Evolutionary conservation across 345 rosid genomes (phyloP).

Genomic region (Linum usitatissimum): DNA sequence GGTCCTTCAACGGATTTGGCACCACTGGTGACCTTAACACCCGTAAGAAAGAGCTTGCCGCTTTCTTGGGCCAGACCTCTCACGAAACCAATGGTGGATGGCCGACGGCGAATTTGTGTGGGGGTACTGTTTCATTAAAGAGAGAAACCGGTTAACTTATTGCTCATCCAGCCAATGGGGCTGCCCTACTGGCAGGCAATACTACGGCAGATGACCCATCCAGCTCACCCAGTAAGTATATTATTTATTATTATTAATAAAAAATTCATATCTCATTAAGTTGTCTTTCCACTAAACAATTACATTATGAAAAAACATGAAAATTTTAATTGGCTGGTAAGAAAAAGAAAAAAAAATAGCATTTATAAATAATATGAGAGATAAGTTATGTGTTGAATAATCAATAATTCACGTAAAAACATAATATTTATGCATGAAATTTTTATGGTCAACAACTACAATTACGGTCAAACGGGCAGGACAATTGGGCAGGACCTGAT

Average conservation of each 20-base stretch:
- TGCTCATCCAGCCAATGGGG: slow-evolving; percentile 32
- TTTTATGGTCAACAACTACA: slow-evolving; percentile 35
- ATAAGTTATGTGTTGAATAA: too few species aligned
- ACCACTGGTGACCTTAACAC: slow-evolving; percentile 10
- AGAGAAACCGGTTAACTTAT: slow-evolving; percentile 8
- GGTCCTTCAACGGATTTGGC: slow-evolving; percentile 12
- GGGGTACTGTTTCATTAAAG: slow-evolving; percentile 42
- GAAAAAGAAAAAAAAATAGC: too few species aligned
- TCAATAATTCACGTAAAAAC: too few species aligned
- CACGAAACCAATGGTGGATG: slow-evolving; percentile 34
- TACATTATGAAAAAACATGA: too few species aligned
- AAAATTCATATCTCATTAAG: too few species aligned
- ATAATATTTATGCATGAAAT: too few species aligned
- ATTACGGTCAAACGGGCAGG: slow-evolving; percentile 45
- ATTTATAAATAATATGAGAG: too few species aligned
- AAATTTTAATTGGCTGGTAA: too few species aligned
- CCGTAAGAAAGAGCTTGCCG: slow-evolving; percentile 16
- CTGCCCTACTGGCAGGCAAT: slow-evolving; percentile 40
- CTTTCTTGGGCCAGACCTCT: slow-evolving; percentile 19
- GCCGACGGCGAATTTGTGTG: slow-evolving; percentile 45
- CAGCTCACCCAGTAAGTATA: slow-evolving; percentile 44
- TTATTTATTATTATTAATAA: background rate
- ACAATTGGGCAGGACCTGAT: slow-evolving; percentile 32
- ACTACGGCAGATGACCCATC: slow-evolving; percentile 50
- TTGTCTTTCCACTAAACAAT: too few species aligned